phyloP scores from a whole-genome alignment of 2,329 filamentous ascomycete genomes.

The Xylaria sp. region DNA sequence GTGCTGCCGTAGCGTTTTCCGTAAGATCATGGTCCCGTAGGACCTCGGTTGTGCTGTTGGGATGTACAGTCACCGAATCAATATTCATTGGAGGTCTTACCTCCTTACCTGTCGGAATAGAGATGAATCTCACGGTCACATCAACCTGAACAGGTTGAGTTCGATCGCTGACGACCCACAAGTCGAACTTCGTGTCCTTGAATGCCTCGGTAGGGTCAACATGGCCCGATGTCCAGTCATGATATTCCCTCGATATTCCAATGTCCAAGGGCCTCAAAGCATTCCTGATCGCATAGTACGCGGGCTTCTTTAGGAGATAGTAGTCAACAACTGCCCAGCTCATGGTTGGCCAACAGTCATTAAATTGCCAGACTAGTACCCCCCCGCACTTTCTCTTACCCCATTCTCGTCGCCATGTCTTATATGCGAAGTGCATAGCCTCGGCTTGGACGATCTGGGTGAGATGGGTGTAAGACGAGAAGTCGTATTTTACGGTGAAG shows the following conservation, averaged over 20 bases:
- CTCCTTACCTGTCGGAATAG: slow-evolving; percentile 47
- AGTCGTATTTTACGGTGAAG: slow-evolving; percentile 57
- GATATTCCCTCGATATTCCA: slow-evolving; percentile 54
- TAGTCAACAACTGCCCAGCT: slow-evolving; percentile 71
- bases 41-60: slow-evolving; percentile 50
- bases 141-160: slow-evolving; percentile 33
- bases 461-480: slow-evolving; percentile 58
- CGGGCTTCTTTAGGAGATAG: slow-evolving; percentile 68
- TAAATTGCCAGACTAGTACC: slow-evolving; percentile 71
- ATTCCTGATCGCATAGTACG: slow-evolving; percentile 59
- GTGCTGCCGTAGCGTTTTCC: slow-evolving; percentile 13
- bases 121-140: slow-evolving; percentile 48
- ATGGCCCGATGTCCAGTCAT: slow-evolving; percentile 53
- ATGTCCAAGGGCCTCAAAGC: slow-evolving; percentile 66
- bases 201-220: slow-evolving; percentile 47
- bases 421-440: slow-evolving; percentile 57
- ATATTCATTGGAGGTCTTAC: slow-evolving; percentile 37
- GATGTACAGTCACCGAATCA: slow-evolving; percentile 31
- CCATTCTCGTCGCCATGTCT: slow-evolving; percentile 68
- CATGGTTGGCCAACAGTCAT: slow-evolving; percentile 72
- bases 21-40: slow-evolving; percentile 42
- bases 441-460: slow-evolving; percentile 62
- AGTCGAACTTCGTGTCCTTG: slow-evolving; percentile 48
- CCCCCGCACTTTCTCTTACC: slow-evolving; percentile 65
- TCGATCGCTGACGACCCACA: slow-evolving; percentile 50